A percentile compares a stretch with the other conserved stretches of the same genome.
phyloP scores from a whole-genome alignment of 1,139 yeast genomes.

The Protomyces gravidus region DNA sequence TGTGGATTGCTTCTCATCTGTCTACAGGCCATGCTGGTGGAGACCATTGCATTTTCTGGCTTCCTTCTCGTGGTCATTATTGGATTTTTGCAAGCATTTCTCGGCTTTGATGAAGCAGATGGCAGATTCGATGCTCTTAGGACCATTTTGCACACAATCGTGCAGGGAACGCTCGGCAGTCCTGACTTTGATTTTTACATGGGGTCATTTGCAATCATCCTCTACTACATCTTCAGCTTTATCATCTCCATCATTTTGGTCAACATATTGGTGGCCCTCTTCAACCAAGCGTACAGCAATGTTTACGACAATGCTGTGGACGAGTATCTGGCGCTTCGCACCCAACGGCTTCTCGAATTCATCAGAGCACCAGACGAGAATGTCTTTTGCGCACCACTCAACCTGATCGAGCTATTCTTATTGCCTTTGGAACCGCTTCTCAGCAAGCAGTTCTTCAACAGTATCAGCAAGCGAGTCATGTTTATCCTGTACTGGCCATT shows the following conservation, averaged over 20 bases:
- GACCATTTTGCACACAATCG: constrained; percentile 59
- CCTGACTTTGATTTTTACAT: constrained; percentile 69
- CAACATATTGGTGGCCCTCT: constrained; percentile 56
- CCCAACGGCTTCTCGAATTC: constrained; percentile 76
- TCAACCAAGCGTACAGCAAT: constrained; percentile 75
- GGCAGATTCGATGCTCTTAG: constrained; percentile 73
- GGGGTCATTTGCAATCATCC: constrained; percentile 65
- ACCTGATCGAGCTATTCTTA: constrained; percentile 59
- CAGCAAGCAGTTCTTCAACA: constrained; percentile 38
- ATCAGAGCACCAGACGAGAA: constrained; percentile 85
- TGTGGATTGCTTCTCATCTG: constrained; percentile 89
- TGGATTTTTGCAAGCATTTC: constrained; percentile 81
- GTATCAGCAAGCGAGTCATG: constrained; percentile 55
- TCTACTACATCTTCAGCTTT: constrained; percentile 73
- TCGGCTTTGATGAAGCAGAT: constrained; percentile 83
- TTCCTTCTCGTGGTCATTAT: constrained; percentile 63
- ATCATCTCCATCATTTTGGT: constrained; percentile 58
- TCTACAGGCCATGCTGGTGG: constrained; percentile 79
- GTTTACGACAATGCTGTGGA: constrained; percentile 78
- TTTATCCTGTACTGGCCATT: constrained; percentile 64
- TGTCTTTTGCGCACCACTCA: constrained; percentile 81
- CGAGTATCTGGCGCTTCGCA: constrained; percentile 78
- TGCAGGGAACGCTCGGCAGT: constrained; percentile 66
- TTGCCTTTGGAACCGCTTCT: constrained; percentile 46
- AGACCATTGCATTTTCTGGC: constrained; percentile 73